A percentile compares a stretch with the other conserved stretches of the same genome.
Conservation (phyloP, 768 basidiomycete species). For the Leccinum sublutescens region DNA sequence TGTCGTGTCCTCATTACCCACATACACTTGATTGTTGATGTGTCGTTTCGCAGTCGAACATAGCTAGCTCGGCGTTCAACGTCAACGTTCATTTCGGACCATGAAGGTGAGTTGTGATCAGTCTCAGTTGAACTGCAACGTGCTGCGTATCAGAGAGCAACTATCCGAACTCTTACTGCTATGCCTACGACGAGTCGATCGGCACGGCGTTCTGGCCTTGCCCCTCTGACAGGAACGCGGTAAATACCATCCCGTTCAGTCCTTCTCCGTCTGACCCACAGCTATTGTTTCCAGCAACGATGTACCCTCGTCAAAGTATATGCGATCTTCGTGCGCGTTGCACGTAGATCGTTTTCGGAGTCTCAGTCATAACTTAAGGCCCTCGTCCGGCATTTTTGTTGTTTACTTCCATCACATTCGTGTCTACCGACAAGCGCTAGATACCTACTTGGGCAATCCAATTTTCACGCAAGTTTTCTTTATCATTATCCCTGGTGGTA, state of each 20-base stretch:
- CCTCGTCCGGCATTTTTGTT: conserved; percentile 38
- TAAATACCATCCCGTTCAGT: conserved; percentile 48
- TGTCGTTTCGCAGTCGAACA: not conserved
- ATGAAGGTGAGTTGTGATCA: too few species aligned
- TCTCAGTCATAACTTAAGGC: too few species aligned
- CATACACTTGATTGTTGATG: too few species aligned
- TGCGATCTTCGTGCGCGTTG: too few species aligned
- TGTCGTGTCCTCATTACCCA: not conserved
- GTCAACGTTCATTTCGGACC: too few species aligned
- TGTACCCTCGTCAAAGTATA: too few species aligned
- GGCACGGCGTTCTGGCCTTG: conserved; percentile 40
- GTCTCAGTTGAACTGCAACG: too few species aligned
- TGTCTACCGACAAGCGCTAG: conserved; percentile 71
- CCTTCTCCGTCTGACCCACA: conserved; percentile 22
- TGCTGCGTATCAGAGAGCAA: conserved; percentile 32
- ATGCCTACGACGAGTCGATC: conserved; percentile 49
- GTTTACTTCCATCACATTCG: conserved; percentile 63
- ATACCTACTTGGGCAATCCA: conserved; percentile 39
- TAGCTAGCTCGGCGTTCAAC: not conserved
- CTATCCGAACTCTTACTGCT: conserved; percentile 47
- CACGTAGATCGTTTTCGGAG: too few species aligned
- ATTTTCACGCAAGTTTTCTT: too few species aligned
- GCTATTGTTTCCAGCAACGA: too few species aligned
- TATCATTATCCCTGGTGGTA: too few species aligned
- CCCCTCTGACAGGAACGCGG: conserved; percentile 29